phyloP scores from a whole-genome alignment of 306 rosid species.

The Heteromeles arbutifolia region DNA sequence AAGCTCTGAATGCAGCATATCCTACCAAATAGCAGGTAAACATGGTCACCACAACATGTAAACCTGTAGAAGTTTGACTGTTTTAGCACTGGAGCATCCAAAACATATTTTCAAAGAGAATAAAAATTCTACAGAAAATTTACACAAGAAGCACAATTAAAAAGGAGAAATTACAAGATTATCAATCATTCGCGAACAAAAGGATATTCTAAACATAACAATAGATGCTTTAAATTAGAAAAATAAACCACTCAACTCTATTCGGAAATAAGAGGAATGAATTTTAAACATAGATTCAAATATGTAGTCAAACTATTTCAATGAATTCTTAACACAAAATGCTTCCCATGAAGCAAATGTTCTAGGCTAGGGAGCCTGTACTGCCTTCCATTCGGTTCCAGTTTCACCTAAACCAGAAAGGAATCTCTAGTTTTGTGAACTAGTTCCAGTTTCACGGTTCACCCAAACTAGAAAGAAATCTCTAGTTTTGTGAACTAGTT shows the following conservation, averaged over 20 bases:
- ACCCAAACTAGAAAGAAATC: too few relatives aligned
- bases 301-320: background rate
- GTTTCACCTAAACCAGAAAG: too few relatives aligned
- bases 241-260: background rate
- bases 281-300: background rate
- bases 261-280: background rate
- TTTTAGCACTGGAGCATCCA: constrained; percentile 5
- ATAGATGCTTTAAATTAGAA: background rate
- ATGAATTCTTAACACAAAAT: background rate
- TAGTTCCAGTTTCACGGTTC: too few relatives aligned
- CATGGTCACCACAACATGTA: constrained; percentile 75
- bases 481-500: too few relatives aligned
- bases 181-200: background rate
- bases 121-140: background rate
- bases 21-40: constrained; percentile 82
- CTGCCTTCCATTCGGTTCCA: too few relatives aligned
- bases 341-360: too few relatives aligned
- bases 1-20: constrained; percentile 70
- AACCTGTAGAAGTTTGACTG: constrained; percentile 45
- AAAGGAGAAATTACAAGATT: background rate
- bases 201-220: background rate
- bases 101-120: background rate
- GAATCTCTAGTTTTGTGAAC: too few relatives aligned
- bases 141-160: background rate
- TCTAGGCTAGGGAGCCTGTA: too few relatives aligned